A percentile compares a stretch with the other conserved stretches of the same genome.
phyloP scores from a whole-genome alignment of 345 rosid genomes.

The Durio zibethinus region DNA sequence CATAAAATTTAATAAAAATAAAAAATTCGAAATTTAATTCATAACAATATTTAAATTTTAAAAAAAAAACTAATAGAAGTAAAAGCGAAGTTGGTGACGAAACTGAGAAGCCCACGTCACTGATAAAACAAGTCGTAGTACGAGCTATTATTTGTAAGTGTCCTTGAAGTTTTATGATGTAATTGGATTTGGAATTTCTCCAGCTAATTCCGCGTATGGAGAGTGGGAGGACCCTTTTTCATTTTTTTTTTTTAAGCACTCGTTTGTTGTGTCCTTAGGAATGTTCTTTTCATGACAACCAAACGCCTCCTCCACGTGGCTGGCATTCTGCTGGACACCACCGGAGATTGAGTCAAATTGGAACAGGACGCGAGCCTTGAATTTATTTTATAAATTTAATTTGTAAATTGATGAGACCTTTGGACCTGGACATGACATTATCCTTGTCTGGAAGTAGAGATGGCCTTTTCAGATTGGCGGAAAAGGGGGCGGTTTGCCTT shows the following conservation, averaged over 20 bases:
- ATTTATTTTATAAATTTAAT: no score
- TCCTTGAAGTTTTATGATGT: no score
- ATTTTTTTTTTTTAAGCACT: background rate
- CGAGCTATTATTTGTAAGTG: background rate
- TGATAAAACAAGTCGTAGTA: background rate
- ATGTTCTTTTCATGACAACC: conserved; percentile 1
- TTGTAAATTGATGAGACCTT: no score
- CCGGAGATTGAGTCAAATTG: background rate
- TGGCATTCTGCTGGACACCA: background rate
- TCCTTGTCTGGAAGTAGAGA: background rate
- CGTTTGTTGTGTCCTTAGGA: background rate
- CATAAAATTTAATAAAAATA: no score
- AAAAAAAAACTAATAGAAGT: no score
- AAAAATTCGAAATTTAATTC: no score
- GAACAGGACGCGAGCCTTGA: background rate
- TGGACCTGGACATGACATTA: background rate
- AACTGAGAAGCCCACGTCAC: background rate
- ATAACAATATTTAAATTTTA: no score
- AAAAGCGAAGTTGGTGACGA: background rate
- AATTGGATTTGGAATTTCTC: background rate
- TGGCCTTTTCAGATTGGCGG: no score
- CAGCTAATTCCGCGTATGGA: background rate
- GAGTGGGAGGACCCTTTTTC: background rate
- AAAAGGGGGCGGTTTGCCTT: no score
- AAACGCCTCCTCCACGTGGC: background rate